A percentile compares a stretch with the other conserved stretches of the same genome.
These are phyloP conservation scores for Candida silvatica DNA, from an alignment of 805 yeast species.

Conservation along the genomic window DNA sequence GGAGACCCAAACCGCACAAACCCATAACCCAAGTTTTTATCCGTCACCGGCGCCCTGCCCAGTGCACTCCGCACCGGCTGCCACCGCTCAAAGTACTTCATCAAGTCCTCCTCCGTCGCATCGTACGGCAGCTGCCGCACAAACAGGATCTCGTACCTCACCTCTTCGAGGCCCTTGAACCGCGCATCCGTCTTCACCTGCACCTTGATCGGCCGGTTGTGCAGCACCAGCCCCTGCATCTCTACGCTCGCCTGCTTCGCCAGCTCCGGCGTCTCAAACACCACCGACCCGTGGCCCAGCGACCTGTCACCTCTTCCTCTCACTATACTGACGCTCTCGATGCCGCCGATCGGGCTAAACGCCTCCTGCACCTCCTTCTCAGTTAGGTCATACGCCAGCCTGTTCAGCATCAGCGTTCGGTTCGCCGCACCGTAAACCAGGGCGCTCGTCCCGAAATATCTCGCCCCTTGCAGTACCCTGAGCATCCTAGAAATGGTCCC, in stretches of 20 bases:
- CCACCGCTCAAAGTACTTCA: conserved; percentile 16
- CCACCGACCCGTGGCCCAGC: conserved; percentile 18
- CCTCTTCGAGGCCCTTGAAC: conserved; percentile 2
- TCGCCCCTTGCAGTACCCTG: no score
- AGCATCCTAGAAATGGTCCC: no score
- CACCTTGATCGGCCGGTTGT: conserved; percentile 19
- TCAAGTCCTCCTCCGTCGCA: conserved; percentile 16
- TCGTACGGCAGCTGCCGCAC: conserved; percentile 21
- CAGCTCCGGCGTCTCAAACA: conserved; percentile 11
- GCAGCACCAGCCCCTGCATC: conserved; percentile 24
- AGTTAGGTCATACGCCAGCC: conserved; percentile 14
- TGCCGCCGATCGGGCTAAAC: conserved; percentile 18
- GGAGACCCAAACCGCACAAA: conserved; percentile 45
- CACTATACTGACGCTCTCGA: conserved; percentile 10
- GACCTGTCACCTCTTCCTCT: conserved; percentile 14
- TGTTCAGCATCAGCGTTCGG: conserved; percentile 14
- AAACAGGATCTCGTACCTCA: conserved; percentile 17
- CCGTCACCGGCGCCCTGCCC: conserved; percentile 20
- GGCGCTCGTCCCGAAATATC: no score
- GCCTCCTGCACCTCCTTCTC: conserved; percentile 17
- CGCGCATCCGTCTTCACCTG: conserved; percentile 10
- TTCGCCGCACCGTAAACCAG: no score
- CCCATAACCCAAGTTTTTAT: conserved; percentile 41
- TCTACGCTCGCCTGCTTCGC: conserved; percentile 20
- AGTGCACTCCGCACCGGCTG: conserved; percentile 22